Conservation (phyloP, 495 filamentous ascomycete genomes). For the Aspergillus saccharolyticus region DNA sequence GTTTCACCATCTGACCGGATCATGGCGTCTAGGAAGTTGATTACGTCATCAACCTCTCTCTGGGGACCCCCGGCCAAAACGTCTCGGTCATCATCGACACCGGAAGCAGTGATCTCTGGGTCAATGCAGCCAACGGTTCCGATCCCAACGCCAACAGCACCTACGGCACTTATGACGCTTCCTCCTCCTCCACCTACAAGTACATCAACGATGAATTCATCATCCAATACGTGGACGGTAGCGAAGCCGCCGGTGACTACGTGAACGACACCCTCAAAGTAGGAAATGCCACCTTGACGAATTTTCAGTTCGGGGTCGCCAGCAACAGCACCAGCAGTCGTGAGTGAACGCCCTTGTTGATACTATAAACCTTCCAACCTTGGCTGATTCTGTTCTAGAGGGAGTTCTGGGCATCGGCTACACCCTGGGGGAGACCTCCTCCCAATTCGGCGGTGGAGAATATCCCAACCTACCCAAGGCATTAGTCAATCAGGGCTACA, state of each 20-base stretch:
- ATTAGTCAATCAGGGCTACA: constrained; percentile 64
- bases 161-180: constrained; percentile 65
- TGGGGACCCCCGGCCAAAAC: constrained; percentile 64
- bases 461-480: constrained; percentile 79
- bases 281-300: constrained; percentile 52
- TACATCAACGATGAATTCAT: constrained; percentile 78
- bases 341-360: no score
- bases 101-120: constrained; percentile 88
- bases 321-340: constrained; percentile 33
- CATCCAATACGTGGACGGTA: constrained; percentile 87
- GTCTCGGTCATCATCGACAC: constrained; percentile 73
- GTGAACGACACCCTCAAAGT: constrained; percentile 72
- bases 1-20: no score
- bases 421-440: constrained; percentile 71
- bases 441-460: constrained; percentile 49
- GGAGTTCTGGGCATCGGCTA: constrained; percentile 96
- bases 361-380: constrained; percentile 61
- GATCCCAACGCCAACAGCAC: constrained; percentile 45
- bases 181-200: constrained; percentile 72
- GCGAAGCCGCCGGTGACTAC: constrained; percentile 77
- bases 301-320: constrained; percentile 83
- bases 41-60: constrained; percentile 12
- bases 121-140: constrained; percentile 63
- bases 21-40: no score
- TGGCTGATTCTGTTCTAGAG: constrained; percentile 30